Percentiles rank a stretch among this genome's conserved stretches.
phyloP scores from a whole-genome alignment of 225 moss, liverwort and hornwort genomes.

The Pleurozium schreberi region DNA sequence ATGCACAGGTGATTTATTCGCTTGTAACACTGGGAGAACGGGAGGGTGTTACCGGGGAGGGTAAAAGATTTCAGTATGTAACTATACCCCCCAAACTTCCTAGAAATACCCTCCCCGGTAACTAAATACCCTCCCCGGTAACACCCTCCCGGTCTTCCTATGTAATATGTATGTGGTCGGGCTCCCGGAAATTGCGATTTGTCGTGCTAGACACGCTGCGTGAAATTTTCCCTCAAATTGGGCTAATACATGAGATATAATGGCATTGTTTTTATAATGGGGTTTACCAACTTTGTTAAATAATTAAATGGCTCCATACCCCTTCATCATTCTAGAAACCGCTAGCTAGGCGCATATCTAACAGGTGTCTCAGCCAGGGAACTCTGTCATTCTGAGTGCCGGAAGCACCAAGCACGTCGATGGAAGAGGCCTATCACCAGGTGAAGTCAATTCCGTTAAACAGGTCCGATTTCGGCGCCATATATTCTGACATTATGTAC shows the following conservation, averaged over 20 bases:
- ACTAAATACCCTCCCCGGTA: too few species aligned
- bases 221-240: neutral
- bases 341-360: neutral
- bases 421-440: neutral
- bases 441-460: neutral
- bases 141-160: too few species aligned
- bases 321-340: neutral
- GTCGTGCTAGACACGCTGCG: neutral
- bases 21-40: too few species aligned
- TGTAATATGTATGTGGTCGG: neutral
- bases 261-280: neutral
- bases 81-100: too few species aligned
- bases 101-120: too few species aligned
- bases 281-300: neutral
- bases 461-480: neutral
- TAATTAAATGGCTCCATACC: neutral
- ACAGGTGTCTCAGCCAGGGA: neutral
- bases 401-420: neutral
- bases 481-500: neutral
- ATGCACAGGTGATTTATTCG: neutral
- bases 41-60: too few species aligned
- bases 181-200: neutral
- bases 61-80: too few species aligned
- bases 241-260: neutral
- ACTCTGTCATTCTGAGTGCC: neutral